phyloP scores from a whole-genome alignment of 2,329 filamentous ascomycete species.

The Juglanconis juglandina region DNA sequence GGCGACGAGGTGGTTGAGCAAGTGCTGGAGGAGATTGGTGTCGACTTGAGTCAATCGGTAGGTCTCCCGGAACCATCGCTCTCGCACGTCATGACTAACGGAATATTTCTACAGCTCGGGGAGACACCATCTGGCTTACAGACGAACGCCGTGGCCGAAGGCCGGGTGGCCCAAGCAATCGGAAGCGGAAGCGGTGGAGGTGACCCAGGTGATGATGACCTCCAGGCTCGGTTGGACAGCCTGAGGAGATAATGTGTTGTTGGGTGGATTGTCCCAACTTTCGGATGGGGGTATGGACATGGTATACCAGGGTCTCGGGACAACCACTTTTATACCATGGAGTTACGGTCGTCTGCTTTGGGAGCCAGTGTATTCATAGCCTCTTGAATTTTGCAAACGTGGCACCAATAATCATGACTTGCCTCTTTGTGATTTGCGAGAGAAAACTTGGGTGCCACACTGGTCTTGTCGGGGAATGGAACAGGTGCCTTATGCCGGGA shows the following conservation, averaged over 20 bases:
- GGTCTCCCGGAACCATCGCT: conserved; percentile 33
- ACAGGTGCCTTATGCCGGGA: too few species aligned
- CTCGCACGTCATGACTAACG: conserved; percentile 22
- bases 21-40: conserved; percentile 92
- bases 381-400: not conserved
- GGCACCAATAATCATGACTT: not conserved
- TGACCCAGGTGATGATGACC: conserved; percentile 78
- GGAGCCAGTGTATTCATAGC: not conserved
- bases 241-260: conserved; percentile 53
- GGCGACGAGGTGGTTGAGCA: conserved; percentile 96
- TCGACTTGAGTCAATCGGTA: conserved; percentile 87
- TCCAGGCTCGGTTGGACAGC: conserved; percentile 90
- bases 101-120: conserved; percentile 62
- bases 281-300: not conserved
- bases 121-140: conserved; percentile 86
- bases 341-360: not conserved
- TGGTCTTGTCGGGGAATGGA: too few species aligned
- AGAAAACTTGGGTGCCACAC: not conserved
- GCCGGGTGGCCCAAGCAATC: conserved; percentile 80
- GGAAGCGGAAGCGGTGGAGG: conserved; percentile 60
- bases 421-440: not conserved
- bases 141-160: conserved; percentile 67
- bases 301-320: not conserved
- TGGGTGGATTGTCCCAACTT: not conserved
- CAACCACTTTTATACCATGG: not conserved